Conservation (phyloP, 2,329 filamentous ascomycete species). For the Verticillium nubilum region DNA sequence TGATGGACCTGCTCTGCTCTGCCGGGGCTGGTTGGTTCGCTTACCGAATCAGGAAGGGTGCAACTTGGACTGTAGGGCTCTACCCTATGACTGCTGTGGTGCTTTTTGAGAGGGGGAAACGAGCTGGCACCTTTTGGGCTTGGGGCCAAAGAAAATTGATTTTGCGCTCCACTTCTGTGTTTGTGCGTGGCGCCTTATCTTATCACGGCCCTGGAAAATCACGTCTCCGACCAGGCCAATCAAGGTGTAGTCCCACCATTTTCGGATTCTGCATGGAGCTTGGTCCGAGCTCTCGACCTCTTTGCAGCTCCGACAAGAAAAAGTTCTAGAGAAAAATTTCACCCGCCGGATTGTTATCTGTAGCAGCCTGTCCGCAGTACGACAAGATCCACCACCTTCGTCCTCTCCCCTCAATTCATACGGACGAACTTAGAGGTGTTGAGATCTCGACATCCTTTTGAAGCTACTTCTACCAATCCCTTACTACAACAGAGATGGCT, state of each 20-base stretch:
- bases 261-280: slow-evolving; percentile 6
- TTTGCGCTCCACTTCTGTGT: neutral
- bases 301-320: slow-evolving; percentile 8
- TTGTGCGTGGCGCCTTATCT: neutral
- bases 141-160: neutral
- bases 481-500: slow-evolving; percentile 7
- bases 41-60: slow-evolving; percentile 25
- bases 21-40: slow-evolving; percentile 33
- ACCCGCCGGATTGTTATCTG: neutral
- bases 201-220: slow-evolving; percentile 1
- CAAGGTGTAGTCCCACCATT: slow-evolving; percentile 7
- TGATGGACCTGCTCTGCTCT: neutral
- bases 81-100: neutral
- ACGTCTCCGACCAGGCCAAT: slow-evolving; percentile 7
- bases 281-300: slow-evolving; percentile 8
- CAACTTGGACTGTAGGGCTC: neutral
- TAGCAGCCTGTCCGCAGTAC: neutral
- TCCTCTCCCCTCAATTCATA: neutral
- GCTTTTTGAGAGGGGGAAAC: neutral
- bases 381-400: neutral
- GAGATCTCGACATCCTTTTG: neutral
- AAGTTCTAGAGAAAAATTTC: slow-evolving; percentile 13
- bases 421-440: neutral
- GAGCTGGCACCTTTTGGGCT: too few relatives aligned
- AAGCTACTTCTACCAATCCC: neutral